Base-by-base conservation (phyloP, 495 filamentous ascomycete genomes). In the Emericellopsis terricola region DNA sequence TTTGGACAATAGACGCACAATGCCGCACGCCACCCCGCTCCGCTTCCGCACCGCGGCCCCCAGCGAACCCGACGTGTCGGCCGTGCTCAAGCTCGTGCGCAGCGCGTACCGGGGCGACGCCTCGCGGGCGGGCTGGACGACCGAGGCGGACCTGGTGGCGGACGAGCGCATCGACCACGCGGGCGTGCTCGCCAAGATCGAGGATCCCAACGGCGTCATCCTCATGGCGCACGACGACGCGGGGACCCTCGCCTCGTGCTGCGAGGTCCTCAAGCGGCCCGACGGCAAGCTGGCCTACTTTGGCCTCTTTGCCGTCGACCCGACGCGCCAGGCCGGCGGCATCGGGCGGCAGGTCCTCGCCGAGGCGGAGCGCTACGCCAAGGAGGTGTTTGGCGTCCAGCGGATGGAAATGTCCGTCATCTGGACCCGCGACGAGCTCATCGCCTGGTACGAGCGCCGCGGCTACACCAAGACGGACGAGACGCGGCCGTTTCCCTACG, bases 391-490 rank as follows among this genome's bases (percentile, higher is more conserved):
- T 53, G 53, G 48, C 1, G 33, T 43, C 1, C 34, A 31, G 15
- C 46, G 38, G 20, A 23, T 56, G 29, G 49, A 50, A 31, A 46
- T 67, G 39, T 49, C 49, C 19, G 59, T 58, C 9, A 51, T 65
- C 29, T 56, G 52, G 23, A 48, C 45, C 13, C 49, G 63, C 18
- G 15, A 44, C 11, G 46, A 51, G 15, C 43, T 67, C 30, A 55
- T 63, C 19, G 36, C 41, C 24, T 67, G 59, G 59, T 67, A 67
- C 34, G 29, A 36, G 6, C 48, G 59, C n/a, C 42, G 52, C 3
- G 63, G 63, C 2, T 67, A 62, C 33, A 31, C 26, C 5, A 27
- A 38, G 33, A 64, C 56, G 9, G 60, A 59, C 3, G 51, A 57
- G 38, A 40, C 28, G 15, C 30, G 38, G 24, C 51, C 52, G n/a